Base-by-base conservation (phyloP, 2,329 filamentous ascomycete species). In the Fusarium virguliforme region DNA sequence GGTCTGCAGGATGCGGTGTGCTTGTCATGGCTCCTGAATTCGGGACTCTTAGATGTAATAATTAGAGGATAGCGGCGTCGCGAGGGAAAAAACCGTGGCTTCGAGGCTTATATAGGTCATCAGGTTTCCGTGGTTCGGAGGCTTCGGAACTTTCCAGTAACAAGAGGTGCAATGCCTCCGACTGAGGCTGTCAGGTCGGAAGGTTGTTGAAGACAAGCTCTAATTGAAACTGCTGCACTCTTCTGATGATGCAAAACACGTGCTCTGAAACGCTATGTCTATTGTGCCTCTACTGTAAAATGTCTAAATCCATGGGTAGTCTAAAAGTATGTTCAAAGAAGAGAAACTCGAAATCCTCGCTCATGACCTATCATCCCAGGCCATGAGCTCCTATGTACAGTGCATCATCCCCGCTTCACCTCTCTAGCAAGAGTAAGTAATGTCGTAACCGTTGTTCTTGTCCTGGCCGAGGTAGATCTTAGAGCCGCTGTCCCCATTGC, bases 391-490 rank as follows among this genome's bases (percentile, higher is more conserved):
- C n/a, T 30, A 0, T 30, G 24, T 1, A n/a, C 26, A 10, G 43
- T 24, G 28, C 1, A 10, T 3, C 24, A 1, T 30, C 2, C 6
- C 15, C 2, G 15, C 6, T 30, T 30, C 43, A 30, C 4, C 9
- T 6, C 41, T 48, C 50, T 53, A 35, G 30, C 10, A 54, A 1
- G 51, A 54, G 24, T 54, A 54, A 0, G 8, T n/a, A n/a, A 54
- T 10, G 2, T 35, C 12, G 24, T 18, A 35, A 4, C 79, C 79
- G 26, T 80, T 79, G 18, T 72, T 68, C 4, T 54, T 62, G 15
- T 80, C 75, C 65, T 81, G 78, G 5, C 70, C 71, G 2, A 81
- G 67, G 64, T 71, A 78, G 18, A 80, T 67, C 38, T 70, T 70
- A 8, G 77, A 72, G 9, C 76, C 70, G 3, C 65, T 69, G 6